Percentiles rank a stretch among this genome's conserved stretches.
Evolutionary conservation across 192 early-diverging fungal genomes (phyloP).

Genomic region (Haplosporangium gracile): DNA sequence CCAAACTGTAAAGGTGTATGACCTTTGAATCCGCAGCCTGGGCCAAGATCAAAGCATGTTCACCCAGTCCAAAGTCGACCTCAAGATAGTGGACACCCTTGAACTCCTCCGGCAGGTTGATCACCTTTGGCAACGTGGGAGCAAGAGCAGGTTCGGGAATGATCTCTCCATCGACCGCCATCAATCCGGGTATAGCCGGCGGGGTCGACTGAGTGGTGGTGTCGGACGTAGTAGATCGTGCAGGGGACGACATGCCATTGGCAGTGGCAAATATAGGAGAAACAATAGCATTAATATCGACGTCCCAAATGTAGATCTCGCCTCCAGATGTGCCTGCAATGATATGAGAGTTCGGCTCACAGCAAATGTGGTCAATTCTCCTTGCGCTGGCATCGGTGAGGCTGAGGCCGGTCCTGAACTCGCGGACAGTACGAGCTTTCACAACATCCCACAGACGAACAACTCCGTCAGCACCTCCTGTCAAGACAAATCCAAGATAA

Average conservation of each 20-base stretch:
- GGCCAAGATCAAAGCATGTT: constrained; percentile 24
- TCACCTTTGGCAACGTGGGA: not conserved
- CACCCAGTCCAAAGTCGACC: constrained; percentile 28
- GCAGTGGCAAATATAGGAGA: constrained; percentile 8
- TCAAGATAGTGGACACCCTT: constrained; percentile 39
- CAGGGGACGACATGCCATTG: constrained; percentile 19
- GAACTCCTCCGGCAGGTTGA: constrained; percentile 33
- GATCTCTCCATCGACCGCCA: not conserved
- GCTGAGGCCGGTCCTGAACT: constrained; percentile 28
- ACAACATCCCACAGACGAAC: constrained; percentile 68
- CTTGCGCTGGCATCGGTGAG: not conserved
- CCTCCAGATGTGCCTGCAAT: constrained; percentile 44
- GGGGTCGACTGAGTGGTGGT: not conserved
- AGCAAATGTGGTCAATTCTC: constrained; percentile 40
- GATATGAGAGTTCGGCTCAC: constrained; percentile 34
- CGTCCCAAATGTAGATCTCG: constrained; percentile 39
- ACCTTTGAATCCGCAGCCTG: constrained; percentile 22
- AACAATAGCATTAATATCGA: constrained; percentile 28
- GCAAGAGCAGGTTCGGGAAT: not conserved
- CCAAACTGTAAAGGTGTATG: constrained; percentile 41
- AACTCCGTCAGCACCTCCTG: constrained; percentile 64
- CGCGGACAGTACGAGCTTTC: constrained; percentile 44
- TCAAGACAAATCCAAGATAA: constrained; percentile 52
- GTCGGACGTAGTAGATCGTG: not conserved
- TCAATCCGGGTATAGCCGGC: not conserved